Evolutionary conservation across 768 basidiomycete species (phyloP).

Genomic region (Tulasnella sp.): DNA sequence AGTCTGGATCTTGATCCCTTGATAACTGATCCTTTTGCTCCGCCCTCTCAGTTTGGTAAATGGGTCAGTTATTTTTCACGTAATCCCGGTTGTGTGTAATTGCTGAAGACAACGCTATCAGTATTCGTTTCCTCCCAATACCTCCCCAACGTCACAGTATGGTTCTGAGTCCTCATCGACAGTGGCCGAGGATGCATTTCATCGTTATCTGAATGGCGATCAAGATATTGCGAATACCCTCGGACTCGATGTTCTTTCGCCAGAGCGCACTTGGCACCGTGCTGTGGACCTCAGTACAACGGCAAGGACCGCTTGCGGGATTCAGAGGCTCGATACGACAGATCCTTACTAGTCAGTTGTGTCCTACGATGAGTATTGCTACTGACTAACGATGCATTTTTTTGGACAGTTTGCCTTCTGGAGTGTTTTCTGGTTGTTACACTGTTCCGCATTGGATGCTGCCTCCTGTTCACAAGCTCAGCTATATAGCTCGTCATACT

Average conservation of each 20-base stretch:
- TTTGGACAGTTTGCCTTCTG: conserved; percentile 21
- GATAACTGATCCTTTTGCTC: too few species aligned
- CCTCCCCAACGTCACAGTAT: too few species aligned
- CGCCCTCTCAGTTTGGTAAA: too few species aligned
- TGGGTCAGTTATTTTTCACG: too few species aligned
- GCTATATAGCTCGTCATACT: conserved; percentile 26
- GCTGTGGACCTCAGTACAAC: too few species aligned
- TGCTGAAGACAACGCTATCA: too few species aligned
- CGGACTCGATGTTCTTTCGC: conserved; percentile 9
- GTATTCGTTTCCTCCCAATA: too few species aligned
- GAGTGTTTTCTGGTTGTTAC: conserved; percentile 26
- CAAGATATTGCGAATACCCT: background rate
- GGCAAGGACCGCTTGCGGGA: conserved; percentile 20
- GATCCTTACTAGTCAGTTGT: conserved; percentile 24
- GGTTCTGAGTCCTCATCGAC: too few species aligned
- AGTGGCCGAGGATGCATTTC: conserved; percentile 3
- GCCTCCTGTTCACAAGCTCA: conserved; percentile 25
- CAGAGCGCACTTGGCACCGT: conserved; percentile 8
- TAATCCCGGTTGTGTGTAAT: too few species aligned
- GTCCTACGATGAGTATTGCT: conserved; percentile 15
- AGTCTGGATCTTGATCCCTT: too few species aligned
- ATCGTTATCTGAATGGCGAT: conserved; percentile 6
- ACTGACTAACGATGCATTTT: background rate
- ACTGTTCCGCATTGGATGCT: conserved; percentile 27
- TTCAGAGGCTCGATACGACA: conserved; percentile 17